These are phyloP conservation scores for Puccinia novopanici DNA, from an alignment of 1,284 basidiomycete species.

Conservation along the genomic window DNA sequence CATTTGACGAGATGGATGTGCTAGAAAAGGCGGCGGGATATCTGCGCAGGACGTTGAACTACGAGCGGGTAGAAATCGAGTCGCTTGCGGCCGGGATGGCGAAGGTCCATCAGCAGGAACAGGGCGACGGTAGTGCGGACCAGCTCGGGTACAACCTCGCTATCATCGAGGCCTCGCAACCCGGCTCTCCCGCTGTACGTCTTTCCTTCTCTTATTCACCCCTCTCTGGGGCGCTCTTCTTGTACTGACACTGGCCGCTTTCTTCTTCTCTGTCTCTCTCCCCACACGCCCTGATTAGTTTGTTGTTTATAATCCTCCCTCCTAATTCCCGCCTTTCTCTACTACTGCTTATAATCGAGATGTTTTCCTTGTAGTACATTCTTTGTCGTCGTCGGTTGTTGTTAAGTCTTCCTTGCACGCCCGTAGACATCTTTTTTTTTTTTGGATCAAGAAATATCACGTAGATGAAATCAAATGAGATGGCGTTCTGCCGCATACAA, in stretches of 20 bases:
- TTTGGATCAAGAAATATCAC: no score
- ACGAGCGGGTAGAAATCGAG: slow-evolving; percentile 72
- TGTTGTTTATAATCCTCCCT: slow-evolving; percentile 20
- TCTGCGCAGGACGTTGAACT: slow-evolving; percentile 77
- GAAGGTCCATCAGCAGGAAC: slow-evolving; percentile 54
- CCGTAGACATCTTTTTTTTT: no score
- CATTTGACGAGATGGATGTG: slow-evolving; percentile 39
- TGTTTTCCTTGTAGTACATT: no score
- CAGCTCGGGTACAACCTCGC: slow-evolving; percentile 66
- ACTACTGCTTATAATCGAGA: not conserved
- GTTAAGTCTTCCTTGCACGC: no score
- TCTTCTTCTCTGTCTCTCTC: not conserved
- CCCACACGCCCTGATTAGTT: not conserved
- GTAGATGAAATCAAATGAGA: no score
- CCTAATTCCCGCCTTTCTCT: not conserved
- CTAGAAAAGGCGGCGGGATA: slow-evolving; percentile 61
- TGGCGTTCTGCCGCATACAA: no score
- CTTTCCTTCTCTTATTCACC: not conserved
- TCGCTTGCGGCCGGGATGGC: slow-evolving; percentile 69
- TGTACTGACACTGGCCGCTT: not conserved
- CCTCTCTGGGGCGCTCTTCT: not conserved
- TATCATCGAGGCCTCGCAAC: slow-evolving; percentile 82
- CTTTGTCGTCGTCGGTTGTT: no score
- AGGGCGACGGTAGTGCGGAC: slow-evolving; percentile 63
- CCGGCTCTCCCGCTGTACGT: slow-evolving; percentile 69